Base-by-base conservation (phyloP, 768 basidiomycete genomes). In the Collybia mongolica region DNA sequence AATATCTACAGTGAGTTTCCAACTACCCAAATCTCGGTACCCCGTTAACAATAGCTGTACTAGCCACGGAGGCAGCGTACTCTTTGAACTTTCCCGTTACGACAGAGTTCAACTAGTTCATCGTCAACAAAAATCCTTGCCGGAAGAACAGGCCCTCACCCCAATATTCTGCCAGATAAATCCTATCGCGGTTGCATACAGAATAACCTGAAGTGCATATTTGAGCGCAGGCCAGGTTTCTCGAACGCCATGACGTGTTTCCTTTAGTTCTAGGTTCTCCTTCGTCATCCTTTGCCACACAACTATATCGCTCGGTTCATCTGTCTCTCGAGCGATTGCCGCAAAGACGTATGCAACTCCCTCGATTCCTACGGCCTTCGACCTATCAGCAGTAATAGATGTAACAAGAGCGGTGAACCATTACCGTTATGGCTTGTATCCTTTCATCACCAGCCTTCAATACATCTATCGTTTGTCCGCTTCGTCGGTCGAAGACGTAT, bases 401-500 rank as follows among this genome's bases (percentile, higher is more conserved):
- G 18, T 15, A 7, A 23, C 6, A 23, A 22, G 14, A n/a, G 19
- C 12, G n/a, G 4, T 22, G n/a, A 26, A 4, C 12, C n/a, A 17
- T 42, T 14, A 54, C 60, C 2, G 54, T 45, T 12, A 61, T 47
- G 0, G 54, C 53, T 36, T 59, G 57, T 1, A 55, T 48, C 53
- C 57, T 49, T 12, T 51, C 35, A 1, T 32, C 3, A 7, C 51
- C 49, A 11, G 52, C 23, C 7, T 12, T 38, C 20, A 59, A 46
- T 19, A 48, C 18, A 19, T 55, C 54, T 12, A 54, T 12, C 1
- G 47, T 28, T 2, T 49, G 18, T n/a, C 59, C 59, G 14, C n/a
- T 51, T 18, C 40, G 15, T 7, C 57, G 17, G 22, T 60, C 54
- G 48, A 60, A 60, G 5, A 60, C 23, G 22, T 60, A 56, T 5